Conservation (phyloP, 176 grass and related monocot genomes). For the Triticum turgidum region DNA sequence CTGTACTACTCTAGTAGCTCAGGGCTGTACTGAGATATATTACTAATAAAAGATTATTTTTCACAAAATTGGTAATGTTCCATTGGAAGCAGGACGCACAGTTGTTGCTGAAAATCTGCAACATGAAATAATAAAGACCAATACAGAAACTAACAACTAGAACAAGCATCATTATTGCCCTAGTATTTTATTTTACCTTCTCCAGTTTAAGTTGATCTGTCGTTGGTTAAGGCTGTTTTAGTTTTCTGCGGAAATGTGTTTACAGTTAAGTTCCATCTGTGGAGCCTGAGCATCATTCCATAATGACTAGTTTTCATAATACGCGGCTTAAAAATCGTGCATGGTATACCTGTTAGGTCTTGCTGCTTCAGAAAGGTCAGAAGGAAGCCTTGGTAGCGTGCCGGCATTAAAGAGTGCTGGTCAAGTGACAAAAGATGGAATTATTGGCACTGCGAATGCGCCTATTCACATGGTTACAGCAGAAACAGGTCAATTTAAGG, state of each 20-base stretch:
- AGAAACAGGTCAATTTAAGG: constrained; percentile 96
- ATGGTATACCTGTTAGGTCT: constrained; percentile 56
- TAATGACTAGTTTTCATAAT: neutral
- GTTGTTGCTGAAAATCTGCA: too few species aligned
- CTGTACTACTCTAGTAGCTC: too few species aligned
- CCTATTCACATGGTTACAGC: constrained; percentile 99
- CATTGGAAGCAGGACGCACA: too few species aligned
- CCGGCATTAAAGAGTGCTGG: constrained; percentile 61
- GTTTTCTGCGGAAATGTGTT: constrained; percentile 16
- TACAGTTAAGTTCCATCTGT: constrained; percentile 7
- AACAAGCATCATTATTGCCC: too few species aligned
- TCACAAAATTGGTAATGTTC: too few species aligned
- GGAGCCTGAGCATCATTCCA: neutral
- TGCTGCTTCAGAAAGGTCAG: constrained; percentile 47
- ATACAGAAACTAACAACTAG: too few species aligned
- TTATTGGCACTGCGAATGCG: constrained; percentile 82
- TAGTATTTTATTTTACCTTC: too few species aligned
- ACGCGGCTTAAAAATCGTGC: neutral
- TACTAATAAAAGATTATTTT: too few species aligned
- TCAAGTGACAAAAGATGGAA: constrained; percentile 67
- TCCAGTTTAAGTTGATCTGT: neutral
- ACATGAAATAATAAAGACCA: too few species aligned
- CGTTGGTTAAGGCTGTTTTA: neutral
- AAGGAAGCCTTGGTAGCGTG: constrained; percentile 52
- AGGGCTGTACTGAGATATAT: too few species aligned